Evolutionary conservation across 2,329 filamentous ascomycete genomes (phyloP).

Genomic region (Trichoderma simmonsii): DNA sequence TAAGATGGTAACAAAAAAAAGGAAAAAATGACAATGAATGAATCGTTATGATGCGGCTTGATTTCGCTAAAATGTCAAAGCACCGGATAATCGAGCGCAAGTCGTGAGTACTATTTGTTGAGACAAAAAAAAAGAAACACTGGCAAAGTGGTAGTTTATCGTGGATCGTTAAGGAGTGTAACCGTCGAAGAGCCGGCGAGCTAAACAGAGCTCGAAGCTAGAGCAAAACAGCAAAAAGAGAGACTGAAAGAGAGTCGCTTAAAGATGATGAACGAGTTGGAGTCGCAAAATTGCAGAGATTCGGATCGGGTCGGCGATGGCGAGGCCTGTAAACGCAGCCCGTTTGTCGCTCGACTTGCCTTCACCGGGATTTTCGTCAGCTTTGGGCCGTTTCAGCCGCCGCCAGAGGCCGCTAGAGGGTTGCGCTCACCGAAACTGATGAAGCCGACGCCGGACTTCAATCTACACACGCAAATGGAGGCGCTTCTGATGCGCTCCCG

Average conservation of each 20-base stretch:
- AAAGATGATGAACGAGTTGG: not conserved
- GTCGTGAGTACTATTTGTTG: constrained; percentile 2
- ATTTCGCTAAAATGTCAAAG: not conserved
- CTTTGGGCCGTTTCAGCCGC: not conserved
- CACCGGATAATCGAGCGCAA: not conserved
- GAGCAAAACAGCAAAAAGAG: constrained; percentile 10
- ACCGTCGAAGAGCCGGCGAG: constrained; percentile 12
- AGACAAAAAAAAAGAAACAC: constrained; percentile 5
- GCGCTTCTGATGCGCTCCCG: not conserved
- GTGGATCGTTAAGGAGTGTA: constrained; percentile 17
- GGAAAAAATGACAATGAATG: not conserved
- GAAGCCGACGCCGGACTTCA: not conserved
- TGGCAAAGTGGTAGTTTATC: not conserved
- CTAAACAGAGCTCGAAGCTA: constrained; percentile 11
- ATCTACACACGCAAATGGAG: not conserved
- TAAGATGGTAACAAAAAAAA: not conserved
- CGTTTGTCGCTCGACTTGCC: constrained; percentile 1
- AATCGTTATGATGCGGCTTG: constrained; percentile 2
- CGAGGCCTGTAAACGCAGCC: not conserved
- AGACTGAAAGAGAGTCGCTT: constrained; percentile 5
- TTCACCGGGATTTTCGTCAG: constrained; percentile 6
- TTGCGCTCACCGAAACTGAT: constrained; percentile 19
- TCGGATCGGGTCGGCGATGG: constrained; percentile 1
- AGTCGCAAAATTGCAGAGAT: not conserved
- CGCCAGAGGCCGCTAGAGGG: not conserved